Base-by-base conservation (phyloP, 768 basidiomycete species). In the Lyophyllum atratum region DNA sequence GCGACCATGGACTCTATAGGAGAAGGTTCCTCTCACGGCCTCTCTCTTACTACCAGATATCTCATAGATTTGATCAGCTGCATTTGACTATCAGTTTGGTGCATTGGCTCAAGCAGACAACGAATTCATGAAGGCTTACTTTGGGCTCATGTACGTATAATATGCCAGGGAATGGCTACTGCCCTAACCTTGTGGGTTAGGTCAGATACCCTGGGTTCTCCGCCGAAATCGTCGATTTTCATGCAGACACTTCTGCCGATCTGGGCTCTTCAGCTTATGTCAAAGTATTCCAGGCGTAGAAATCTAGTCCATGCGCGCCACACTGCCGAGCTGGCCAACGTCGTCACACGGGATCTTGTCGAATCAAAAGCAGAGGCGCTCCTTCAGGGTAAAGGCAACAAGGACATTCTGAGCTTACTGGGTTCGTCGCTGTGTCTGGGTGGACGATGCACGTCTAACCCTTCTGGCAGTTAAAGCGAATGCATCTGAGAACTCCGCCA, bases 71-170 rank as follows among this genome's bases (percentile, higher is more conserved):
- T 31, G 15, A 46, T 21, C 49, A 81, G 80, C 80, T 54, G 80
- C 80, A 2, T 81, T 81, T 68, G 83, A 84, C 62, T 83, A 83
- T 64, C 76, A 83, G 17, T 83, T 86, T 55, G 82, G 81, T 24
- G 80, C 80, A 0, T 62, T 85, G n/a, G 70, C 76, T 12, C 71
- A 81, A 53, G 64, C 71, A 2, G 74, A 82, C 44, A 83, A 83
- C 64, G 77, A 79, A 55, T 79, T 86, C 45, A 80, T 79, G 68
- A 76, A 78, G 59, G 80, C 83, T 3, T 85, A 84, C 64, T 74
- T 76, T 54, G 82, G 80, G 37, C 71, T 83, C 15, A 78, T 82
- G 80, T 78, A 54, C 12, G 60, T 58, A 29, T 4, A 28, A 14
- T 26, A 31, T 68, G 19, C 39, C 66, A 25, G 26, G n/a, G 21